phyloP scores from a whole-genome alignment of 2,329 filamentous ascomycete species.

The Mycosphaerelloides madeirae region DNA sequence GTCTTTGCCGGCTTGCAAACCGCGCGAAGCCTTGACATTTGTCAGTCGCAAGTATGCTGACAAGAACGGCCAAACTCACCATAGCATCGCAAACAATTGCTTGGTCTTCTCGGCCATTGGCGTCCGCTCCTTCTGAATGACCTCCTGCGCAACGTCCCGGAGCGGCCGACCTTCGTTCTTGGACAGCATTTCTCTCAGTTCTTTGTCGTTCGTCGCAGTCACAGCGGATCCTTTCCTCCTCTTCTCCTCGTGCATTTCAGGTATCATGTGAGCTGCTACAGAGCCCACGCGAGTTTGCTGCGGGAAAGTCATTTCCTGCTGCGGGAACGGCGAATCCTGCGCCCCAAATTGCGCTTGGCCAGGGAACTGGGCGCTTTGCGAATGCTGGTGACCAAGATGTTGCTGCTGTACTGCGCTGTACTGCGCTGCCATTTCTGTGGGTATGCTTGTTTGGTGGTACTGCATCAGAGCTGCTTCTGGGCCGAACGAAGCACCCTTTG shows the following conservation, averaged over 20 bases:
- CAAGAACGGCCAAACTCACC: constrained; percentile 50
- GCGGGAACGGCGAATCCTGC: constrained; percentile 26
- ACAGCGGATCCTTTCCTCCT: constrained; percentile 57
- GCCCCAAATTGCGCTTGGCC: constrained; percentile 20
- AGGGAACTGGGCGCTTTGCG: constrained; percentile 20
- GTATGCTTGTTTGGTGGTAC: constrained; percentile 27
- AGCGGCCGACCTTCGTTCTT: constrained; percentile 63
- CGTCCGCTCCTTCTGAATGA: constrained; percentile 73
- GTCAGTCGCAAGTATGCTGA: constrained; percentile 20
- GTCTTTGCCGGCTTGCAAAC: constrained; percentile 71
- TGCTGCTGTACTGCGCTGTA: constrained; percentile 15
- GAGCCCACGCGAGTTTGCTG: constrained; percentile 27
- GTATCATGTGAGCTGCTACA: constrained; percentile 19
- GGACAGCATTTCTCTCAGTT: constrained; percentile 71
- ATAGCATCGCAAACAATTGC: constrained; percentile 84
- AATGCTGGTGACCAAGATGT: constrained; percentile 17
- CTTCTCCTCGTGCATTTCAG: constrained; percentile 39
- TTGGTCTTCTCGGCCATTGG: constrained; percentile 78
- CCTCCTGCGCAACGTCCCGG: constrained; percentile 67
- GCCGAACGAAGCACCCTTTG: constrained; percentile 17
- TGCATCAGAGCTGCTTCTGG: constrained; percentile 31
- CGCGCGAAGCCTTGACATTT: constrained; percentile 59
- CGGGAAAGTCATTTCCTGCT: constrained; percentile 24
- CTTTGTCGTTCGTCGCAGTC: constrained; percentile 74
- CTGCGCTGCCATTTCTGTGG: constrained; percentile 19